Evolutionary conservation across 2,329 filamentous ascomycete species (phyloP).

Genomic region (Fusarium zealandicum): DNA sequence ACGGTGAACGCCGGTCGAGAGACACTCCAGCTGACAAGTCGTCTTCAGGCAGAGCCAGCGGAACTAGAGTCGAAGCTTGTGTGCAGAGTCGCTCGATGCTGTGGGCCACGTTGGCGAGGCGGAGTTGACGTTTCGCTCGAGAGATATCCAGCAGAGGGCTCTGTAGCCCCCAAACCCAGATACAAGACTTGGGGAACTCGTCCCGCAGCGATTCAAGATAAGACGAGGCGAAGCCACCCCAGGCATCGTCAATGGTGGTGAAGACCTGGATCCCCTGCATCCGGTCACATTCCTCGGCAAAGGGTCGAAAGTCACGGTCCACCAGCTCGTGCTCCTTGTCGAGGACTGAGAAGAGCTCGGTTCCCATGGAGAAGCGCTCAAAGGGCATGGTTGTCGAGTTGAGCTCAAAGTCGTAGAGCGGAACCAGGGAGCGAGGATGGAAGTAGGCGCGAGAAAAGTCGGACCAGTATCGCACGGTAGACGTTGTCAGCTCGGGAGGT

Average conservation of each 20-base stretch:
- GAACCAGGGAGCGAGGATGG: slow-evolving; percentile 86
- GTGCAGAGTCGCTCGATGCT: slow-evolving; percentile 73
- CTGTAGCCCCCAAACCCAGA: slow-evolving; percentile 89
- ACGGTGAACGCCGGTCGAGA: slow-evolving; percentile 70
- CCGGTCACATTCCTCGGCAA: slow-evolving; percentile 91
- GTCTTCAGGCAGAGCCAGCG: slow-evolving; percentile 69
- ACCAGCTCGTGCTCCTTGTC: slow-evolving; percentile 85
- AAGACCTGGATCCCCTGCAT: slow-evolving; percentile 87
- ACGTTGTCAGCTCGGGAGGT: slow-evolving; percentile 69
- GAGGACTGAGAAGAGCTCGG: slow-evolving; percentile 75
- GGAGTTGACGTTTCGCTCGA: slow-evolving; percentile 60
- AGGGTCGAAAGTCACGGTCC: slow-evolving; percentile 87
- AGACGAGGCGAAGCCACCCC: slow-evolving; percentile 77
- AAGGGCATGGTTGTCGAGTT: slow-evolving; percentile 83
- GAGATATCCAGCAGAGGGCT: slow-evolving; percentile 61
- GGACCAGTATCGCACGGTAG: slow-evolving; percentile 91
- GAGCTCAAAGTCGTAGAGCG: slow-evolving; percentile 86
- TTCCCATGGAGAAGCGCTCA: slow-evolving; percentile 86
- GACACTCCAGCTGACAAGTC: slow-evolving; percentile 63
- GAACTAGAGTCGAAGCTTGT: slow-evolving; percentile 79
- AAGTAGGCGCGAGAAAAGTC: slow-evolving; percentile 94
- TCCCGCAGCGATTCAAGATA: slow-evolving; percentile 83
- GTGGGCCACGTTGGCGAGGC: slow-evolving; percentile 76
- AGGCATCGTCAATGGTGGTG: slow-evolving; percentile 76
- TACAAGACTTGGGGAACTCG: slow-evolving; percentile 85